Evolutionary conservation across 306 rosid species (phyloP).

Genomic region (Malus sylvestris): DNA sequence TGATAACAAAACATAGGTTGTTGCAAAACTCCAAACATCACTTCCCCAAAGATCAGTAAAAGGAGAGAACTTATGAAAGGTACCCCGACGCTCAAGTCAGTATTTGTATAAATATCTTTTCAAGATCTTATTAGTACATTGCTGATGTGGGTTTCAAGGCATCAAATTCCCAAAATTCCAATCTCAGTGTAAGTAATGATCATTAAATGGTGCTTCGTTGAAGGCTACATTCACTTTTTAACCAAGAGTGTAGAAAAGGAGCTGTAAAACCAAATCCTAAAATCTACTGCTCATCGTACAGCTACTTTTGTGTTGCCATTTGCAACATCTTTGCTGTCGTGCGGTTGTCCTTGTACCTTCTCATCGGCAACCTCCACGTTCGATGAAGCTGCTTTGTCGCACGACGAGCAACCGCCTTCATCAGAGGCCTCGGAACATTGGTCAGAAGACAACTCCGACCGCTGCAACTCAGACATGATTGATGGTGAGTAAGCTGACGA

Average conservation of each 20-base stretch:
- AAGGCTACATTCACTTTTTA: not conserved
- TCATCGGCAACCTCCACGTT: constrained; percentile 17
- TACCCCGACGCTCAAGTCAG: not conserved
- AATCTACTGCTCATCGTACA: not conserved
- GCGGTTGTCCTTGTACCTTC: not conserved
- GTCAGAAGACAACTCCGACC: constrained; percentile 12
- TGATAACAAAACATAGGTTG: too few species aligned
- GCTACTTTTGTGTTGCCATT: constrained; percentile 15
- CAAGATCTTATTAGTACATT: not conserved
- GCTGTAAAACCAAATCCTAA: not conserved
- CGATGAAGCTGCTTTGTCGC: constrained; percentile 24
- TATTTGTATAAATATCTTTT: too few species aligned
- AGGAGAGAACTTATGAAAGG: too few species aligned
- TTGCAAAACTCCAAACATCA: too few species aligned
- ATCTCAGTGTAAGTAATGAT: not conserved
- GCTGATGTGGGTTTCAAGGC: not conserved
- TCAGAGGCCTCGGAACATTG: constrained; percentile 25
- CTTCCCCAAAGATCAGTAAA: not conserved
- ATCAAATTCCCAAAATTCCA: not conserved
- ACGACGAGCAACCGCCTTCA: constrained; percentile 6
- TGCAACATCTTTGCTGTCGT: constrained; percentile 10
- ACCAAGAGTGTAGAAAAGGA: not conserved
- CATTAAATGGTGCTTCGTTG: not conserved
- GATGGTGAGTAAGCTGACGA: constrained; percentile 10
- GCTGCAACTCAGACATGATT: constrained; percentile 14